Percentiles rank a stretch among this genome's conserved stretches.
Evolutionary conservation across 2,329 filamentous ascomycete species (phyloP).

Genomic region (Fusarium pseudograminearum): DNA sequence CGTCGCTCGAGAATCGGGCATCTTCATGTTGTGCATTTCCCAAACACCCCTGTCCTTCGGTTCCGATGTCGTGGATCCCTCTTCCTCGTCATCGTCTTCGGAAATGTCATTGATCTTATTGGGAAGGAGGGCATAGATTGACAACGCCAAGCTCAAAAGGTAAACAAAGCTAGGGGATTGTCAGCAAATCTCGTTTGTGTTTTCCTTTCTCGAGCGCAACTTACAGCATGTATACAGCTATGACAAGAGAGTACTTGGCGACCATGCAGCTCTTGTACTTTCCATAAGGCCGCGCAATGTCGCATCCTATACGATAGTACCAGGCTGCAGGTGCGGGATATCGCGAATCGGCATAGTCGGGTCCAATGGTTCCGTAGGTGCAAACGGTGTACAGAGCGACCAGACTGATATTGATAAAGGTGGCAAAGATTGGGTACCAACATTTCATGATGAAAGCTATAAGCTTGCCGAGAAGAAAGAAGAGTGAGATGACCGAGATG

Average conservation of each 20-base stretch:
- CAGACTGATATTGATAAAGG: constrained; percentile 68
- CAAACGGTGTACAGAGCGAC: constrained; percentile 73
- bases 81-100: constrained; percentile 58
- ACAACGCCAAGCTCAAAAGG: constrained; percentile 68
- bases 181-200: background rate
- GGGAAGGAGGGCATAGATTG: constrained; percentile 69
- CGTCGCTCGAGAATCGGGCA: constrained; percentile 49
- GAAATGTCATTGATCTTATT: constrained; percentile 65
- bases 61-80: constrained; percentile 51
- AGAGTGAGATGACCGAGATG: constrained; percentile 80
- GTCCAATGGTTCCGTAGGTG: constrained; percentile 77
- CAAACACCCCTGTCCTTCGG: constrained; percentile 61
- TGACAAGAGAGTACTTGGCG: constrained; percentile 75
- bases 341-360: constrained; percentile 75
- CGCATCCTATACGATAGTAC: constrained; percentile 80
- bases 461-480: constrained; percentile 78
- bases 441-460: constrained; percentile 77
- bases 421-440: constrained; percentile 74
- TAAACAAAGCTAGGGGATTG: constrained; percentile 66
- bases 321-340: constrained; percentile 74
- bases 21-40: constrained; percentile 68
- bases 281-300: constrained; percentile 65
- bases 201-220: constrained; percentile 48
- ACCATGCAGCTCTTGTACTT: constrained; percentile 72
- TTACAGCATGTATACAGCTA: constrained; percentile 76